These are phyloP conservation scores for Arabidopsis arenosa DNA, from an alignment of 345 rosid genomes.

Conservation along the genomic window DNA sequence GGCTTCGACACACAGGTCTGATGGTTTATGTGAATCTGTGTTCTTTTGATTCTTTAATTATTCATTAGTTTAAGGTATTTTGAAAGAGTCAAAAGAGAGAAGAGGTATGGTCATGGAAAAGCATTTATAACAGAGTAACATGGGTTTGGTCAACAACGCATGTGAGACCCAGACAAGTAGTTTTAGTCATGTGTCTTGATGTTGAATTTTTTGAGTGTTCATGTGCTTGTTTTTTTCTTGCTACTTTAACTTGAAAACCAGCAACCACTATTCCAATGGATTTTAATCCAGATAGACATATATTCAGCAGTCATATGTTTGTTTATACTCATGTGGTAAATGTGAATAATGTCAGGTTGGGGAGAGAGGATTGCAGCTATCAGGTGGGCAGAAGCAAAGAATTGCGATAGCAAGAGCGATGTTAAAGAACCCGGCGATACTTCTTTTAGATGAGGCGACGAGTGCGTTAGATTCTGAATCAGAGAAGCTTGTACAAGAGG, in stretches of 20 bases:
- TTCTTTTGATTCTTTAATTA: constrained; percentile 29
- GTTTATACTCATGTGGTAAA: constrained; percentile 13
- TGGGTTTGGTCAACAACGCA: constrained; percentile 68
- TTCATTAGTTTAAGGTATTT: constrained; percentile 34
- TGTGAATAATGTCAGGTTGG: constrained; percentile 78
- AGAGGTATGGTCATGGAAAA: constrained; percentile 52
- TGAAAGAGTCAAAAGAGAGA: constrained; percentile 53
- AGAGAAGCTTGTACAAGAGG: constrained; percentile 96
- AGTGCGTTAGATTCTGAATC: constrained; percentile 98
- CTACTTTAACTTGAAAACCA: constrained; percentile 12
- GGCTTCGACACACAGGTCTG: constrained; percentile 94
- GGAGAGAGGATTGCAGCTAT: constrained; percentile 94
- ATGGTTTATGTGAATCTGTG: constrained; percentile 35
- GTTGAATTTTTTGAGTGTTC: constrained; percentile 27
- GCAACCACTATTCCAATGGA: constrained; percentile 16
- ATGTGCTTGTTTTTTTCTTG: constrained; percentile 30
- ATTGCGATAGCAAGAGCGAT: constrained; percentile 97
- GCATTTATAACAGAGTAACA: constrained; percentile 71
- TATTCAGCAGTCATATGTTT: neutral
- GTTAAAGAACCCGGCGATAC: constrained; percentile 94
- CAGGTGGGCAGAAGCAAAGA: constrained; percentile 99
- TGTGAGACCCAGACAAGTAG: constrained; percentile 63
- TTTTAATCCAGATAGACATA: neutral
- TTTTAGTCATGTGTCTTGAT: constrained; percentile 46
- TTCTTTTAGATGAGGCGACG: constrained; percentile 93